Percentiles rank a stretch among this genome's conserved stretches.
These are phyloP conservation scores for Sphagnum tenellum DNA, from an alignment of 225 moss, liverwort and hornwort genomes.

Conservation along the genomic window DNA sequence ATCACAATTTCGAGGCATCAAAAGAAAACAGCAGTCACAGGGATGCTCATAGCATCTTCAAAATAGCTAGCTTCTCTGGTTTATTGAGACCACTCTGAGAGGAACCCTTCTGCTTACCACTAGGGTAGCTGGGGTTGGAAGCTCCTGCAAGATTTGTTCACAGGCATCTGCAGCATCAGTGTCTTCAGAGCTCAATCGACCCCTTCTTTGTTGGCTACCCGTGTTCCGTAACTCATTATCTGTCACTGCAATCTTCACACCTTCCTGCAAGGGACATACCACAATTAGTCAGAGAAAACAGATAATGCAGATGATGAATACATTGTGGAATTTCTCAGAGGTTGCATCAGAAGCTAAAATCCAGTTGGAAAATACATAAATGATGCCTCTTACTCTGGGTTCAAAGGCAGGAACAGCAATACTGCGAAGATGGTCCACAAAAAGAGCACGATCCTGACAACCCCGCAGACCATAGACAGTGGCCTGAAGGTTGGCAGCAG, in stretches of 20 bases:
- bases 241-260: conserved; percentile 85
- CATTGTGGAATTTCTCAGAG: too few relatives aligned
- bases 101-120: conserved; percentile 37
- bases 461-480: conserved; percentile 96
- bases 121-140: conserved; percentile 89
- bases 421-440: conserved; percentile 70
- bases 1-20: too few relatives aligned
- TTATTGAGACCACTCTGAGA: background rate
- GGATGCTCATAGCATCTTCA: background rate
- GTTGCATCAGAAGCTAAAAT: too few relatives aligned
- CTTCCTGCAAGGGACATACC: conserved; percentile 33
- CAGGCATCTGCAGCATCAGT: conserved; percentile 62
- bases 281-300: background rate
- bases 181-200: conserved; percentile 37
- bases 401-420: conserved; percentile 73
- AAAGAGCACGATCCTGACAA: conserved; percentile 66
- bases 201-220: conserved; percentile 26
- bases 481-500: conserved; percentile 95
- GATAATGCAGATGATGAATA: too few relatives aligned
- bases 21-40: too few relatives aligned
- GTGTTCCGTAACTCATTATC: conserved; percentile 72
- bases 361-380: too few relatives aligned
- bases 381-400: conserved; percentile 48
- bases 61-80: background rate
- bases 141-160: conserved; percentile 76